These are phyloP conservation scores for Stenocarpella maydis DNA, from an alignment of 2,329 filamentous ascomycete genomes.

Conservation along the genomic window DNA sequence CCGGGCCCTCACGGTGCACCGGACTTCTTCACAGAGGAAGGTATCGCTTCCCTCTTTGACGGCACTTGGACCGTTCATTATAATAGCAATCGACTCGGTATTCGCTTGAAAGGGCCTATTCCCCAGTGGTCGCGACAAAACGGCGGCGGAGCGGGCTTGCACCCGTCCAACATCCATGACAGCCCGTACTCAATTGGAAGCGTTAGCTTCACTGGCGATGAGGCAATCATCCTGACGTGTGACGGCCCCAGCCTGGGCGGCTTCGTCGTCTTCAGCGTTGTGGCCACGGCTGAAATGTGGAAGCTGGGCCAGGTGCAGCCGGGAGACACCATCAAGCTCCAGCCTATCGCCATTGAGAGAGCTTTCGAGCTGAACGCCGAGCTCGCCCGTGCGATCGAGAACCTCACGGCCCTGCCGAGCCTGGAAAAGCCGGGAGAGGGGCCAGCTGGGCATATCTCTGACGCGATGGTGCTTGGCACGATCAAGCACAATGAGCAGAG, in stretches of 20 bases:
- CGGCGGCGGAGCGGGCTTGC: neutral
- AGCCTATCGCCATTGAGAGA: neutral
- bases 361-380: neutral
- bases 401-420: neutral
- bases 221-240: neutral
- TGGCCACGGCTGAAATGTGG: conserved; percentile 3
- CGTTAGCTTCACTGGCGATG: conserved; percentile 3
- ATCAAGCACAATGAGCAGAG: neutral
- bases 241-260: neutral
- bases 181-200: conserved; percentile 8
- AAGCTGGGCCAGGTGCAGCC: conserved; percentile 1
- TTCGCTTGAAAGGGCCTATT: neutral
- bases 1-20: neutral
- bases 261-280: conserved; percentile 1
- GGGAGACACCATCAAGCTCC: neutral
- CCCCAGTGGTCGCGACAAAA: neutral
- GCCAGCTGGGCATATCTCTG: neutral
- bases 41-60: neutral
- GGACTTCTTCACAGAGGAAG: neutral
- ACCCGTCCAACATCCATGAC: conserved; percentile 14
- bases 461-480: neutral
- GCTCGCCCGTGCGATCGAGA: neutral
- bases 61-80: neutral
- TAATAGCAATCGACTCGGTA: neutral
- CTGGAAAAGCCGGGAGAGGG: neutral